phyloP scores from a whole-genome alignment of 2,329 filamentous ascomycete species.

The Elsinoe arachidis region DNA sequence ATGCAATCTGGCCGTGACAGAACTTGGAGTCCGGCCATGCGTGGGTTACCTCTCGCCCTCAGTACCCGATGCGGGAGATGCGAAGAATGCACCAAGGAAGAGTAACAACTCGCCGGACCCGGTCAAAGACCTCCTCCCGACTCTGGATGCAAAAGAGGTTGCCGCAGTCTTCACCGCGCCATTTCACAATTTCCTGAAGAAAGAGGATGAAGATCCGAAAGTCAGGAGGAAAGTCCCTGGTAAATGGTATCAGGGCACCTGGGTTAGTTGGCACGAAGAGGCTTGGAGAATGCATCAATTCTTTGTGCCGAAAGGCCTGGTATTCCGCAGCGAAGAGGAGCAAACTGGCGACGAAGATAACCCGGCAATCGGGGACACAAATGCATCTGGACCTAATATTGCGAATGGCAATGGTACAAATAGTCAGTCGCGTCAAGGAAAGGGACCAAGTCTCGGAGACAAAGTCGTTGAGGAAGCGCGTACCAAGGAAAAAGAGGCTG shows the following conservation, averaged over 20 bases:
- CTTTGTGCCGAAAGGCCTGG: conserved; percentile 51
- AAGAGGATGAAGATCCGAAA: conserved; percentile 45
- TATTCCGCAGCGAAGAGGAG: conserved; percentile 13
- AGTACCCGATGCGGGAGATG: neutral
- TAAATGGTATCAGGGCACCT: conserved; percentile 77
- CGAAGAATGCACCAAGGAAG: conserved; percentile 26
- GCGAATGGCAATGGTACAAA: neutral
- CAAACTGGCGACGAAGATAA: conserved; percentile 12
- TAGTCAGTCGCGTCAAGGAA: neutral
- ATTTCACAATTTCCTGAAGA: conserved; percentile 70
- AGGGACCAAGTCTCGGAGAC: neutral
- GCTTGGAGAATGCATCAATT: conserved; percentile 91
- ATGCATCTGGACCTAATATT: neutral
- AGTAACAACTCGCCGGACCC: conserved; percentile 55
- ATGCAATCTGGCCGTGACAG: conserved; percentile 41
- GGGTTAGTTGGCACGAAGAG: conserved; percentile 68
- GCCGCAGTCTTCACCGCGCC: conserved; percentile 88
- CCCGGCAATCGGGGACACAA: conserved; percentile 8
- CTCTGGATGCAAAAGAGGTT: conserved; percentile 80
- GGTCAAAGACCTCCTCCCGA: conserved; percentile 46
- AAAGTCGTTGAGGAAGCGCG: neutral
- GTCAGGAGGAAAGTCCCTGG: conserved; percentile 34
- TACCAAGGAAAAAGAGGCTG: conserved; percentile 35
- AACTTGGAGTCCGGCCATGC: conserved; percentile 42
- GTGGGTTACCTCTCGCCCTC: conserved; percentile 48